Percentiles rank a stretch among this genome's conserved stretches.
phyloP scores from a whole-genome alignment of 495 filamentous ascomycete genomes.

The Chaetomium cochliodes region DNA sequence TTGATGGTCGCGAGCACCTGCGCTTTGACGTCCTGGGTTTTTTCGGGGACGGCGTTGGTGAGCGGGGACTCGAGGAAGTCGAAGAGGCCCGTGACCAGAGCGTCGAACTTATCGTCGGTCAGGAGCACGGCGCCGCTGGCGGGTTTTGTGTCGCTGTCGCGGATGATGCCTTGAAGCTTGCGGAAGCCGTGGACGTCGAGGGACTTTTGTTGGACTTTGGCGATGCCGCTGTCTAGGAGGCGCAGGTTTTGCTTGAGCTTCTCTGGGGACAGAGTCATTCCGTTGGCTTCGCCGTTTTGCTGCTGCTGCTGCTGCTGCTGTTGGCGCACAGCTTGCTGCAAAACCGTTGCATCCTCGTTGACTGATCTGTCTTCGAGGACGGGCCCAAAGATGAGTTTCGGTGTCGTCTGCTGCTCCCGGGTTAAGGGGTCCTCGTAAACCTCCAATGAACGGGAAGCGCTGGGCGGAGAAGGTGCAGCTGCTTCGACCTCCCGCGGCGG shows the following conservation, averaged over 20 bases:
- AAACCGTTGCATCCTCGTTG: constrained; percentile 52
- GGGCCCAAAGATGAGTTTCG: constrained; percentile 42
- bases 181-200: constrained; percentile 88
- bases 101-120: constrained; percentile 64
- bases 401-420: constrained; percentile 43
- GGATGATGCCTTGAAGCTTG: constrained; percentile 77
- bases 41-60: constrained; percentile 47
- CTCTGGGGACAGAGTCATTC: constrained; percentile 42
- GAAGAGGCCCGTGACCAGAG: constrained; percentile 70
- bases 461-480: constrained; percentile 28
- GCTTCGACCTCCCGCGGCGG: constrained; percentile 20
- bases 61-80: constrained; percentile 67
- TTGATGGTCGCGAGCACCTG: constrained; percentile 81
- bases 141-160: constrained; percentile 57
- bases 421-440: constrained; percentile 63
- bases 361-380: constrained; percentile 54
- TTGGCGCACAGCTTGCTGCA: constrained; percentile 28
- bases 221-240: constrained; percentile 73
- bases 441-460: constrained; percentile 45
- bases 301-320: constrained; percentile 4
- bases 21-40: constrained; percentile 72
- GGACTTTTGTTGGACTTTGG: constrained; percentile 64
- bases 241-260: constrained; percentile 53
- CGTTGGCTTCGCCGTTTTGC: constrained; percentile 24
- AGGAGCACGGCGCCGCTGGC: constrained; percentile 23